Base-by-base conservation (phyloP, 2,329 filamentous ascomycete species). In the Ambrosiella beaveri region DNA sequence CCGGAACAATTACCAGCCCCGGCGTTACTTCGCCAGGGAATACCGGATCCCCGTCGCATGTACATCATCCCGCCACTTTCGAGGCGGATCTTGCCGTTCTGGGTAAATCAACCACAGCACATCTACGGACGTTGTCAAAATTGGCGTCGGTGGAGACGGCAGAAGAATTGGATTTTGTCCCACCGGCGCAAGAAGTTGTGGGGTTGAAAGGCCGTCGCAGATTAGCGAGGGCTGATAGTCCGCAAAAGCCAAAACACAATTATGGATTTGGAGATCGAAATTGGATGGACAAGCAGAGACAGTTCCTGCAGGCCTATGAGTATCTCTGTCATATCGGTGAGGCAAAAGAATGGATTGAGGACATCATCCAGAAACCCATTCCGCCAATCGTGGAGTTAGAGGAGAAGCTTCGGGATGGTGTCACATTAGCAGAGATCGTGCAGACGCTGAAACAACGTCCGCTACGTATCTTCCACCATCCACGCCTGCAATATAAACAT, bases 261-360 rank as follows among this genome's bases (percentile, higher is more conserved):
- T 88, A 84, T 63, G 79, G 82, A 54, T 93, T 89, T 84, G 81
- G 87, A 62, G 83, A 84, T 17, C 81, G 86, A 54, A 95, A 91
- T 68, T 98, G 93, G 93, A 98, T 98, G 91, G 93, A 98, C 69
- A 93, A 95, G 68, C 91, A 98, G 68, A 81, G 93, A 35, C 91
- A 97, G 68, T 97, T 96, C 66, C 73, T 98, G 57, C 88, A 95
- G 69, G 93, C 93, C 6, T 98, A 98, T 67, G 93, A 98, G 69
- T 98, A 98, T 68, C 84, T 98, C 41, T 98, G 93, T 68, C 93
- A 98, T 67, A 97, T 98, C 63, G 93, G 93, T 68, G 93, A 98
- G 73, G 93, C 93, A 19, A 97, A 97, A 68, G 91, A 97, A 70
- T 98, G 93, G 93, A 95, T 98, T 63, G 93, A 98, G 67, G 76